Conservation (phyloP, 202 grass and related monocot genomes). For the Schoenoplectus tabernaemontani region DNA sequence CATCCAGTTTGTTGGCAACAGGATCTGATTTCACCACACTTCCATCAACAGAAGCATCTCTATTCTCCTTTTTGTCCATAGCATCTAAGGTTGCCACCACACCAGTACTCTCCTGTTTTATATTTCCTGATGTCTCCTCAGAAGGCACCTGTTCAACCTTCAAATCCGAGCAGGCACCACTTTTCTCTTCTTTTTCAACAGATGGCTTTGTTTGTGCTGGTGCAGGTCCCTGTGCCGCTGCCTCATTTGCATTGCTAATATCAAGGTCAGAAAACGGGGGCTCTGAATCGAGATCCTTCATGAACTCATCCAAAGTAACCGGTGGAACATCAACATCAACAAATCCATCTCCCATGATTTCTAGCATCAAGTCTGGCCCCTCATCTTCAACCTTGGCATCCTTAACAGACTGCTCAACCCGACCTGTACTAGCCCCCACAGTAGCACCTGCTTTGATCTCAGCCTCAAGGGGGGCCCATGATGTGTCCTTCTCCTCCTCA, state of each 20-base stretch:
- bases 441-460: slow-evolving; percentile 26
- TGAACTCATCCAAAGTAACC: slow-evolving; percentile 89
- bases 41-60: slow-evolving; percentile 16
- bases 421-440: slow-evolving; percentile 4
- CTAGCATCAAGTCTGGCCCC: slow-evolving; percentile 83
- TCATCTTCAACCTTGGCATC: slow-evolving; percentile 22
- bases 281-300: slow-evolving; percentile 85
- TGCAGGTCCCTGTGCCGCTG: not conserved
- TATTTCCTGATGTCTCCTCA: not conserved
- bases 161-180: no score
- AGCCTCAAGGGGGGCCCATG: slow-evolving; percentile 34
- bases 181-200: slow-evolving; percentile 18
- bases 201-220: not conserved
- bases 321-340: slow-evolving; percentile 69
- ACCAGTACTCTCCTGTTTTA: not conserved
- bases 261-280: slow-evolving; percentile 59
- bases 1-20: slow-evolving; percentile 17
- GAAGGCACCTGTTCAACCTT: not conserved
- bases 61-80: not conserved
- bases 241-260: not conserved
- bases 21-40: slow-evolving; percentile 33
- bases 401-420: slow-evolving; percentile 23
- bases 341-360: slow-evolving; percentile 86
- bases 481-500: slow-evolving; percentile 46
- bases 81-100: not conserved